Evolutionary conservation across 495 filamentous ascomycete species (phyloP).

Genomic region (Neurospora tetrasperma): DNA sequence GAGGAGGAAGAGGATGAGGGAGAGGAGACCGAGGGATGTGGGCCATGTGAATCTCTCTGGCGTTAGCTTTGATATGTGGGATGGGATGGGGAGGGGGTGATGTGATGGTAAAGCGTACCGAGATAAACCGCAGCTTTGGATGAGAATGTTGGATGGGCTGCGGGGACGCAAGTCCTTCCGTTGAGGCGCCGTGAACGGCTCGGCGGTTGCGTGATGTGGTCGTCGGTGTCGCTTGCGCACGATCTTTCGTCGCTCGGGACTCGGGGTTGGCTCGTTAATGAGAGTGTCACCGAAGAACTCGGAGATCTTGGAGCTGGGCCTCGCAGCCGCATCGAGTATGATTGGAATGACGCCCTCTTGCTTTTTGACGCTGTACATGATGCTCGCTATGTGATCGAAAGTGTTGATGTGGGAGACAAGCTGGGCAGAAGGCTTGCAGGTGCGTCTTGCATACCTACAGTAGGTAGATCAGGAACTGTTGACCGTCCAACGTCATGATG

Average conservation of each 20-base stretch:
- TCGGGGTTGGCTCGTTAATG: not conserved
- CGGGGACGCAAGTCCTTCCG: not conserved
- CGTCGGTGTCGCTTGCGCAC: not conserved
- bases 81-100: no score
- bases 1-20: conserved; percentile 7
- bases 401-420: not conserved
- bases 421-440: not conserved
- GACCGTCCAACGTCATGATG: not conserved
- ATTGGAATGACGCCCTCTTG: conserved; percentile 3
- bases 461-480: not conserved
- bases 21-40: conserved; percentile 3
- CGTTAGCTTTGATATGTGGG: not conserved
- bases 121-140: not conserved
- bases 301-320: conserved; percentile 17
- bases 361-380: not conserved
- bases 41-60: conserved; percentile 10
- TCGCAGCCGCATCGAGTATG: conserved; percentile 3
- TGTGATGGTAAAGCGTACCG: not conserved
- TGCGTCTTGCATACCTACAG: not conserved
- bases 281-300: conserved; percentile 18
- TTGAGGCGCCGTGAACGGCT: not conserved
- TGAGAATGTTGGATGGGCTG: not conserved
- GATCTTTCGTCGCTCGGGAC: not conserved
- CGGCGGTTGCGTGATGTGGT: not conserved
- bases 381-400: not conserved